phyloP scores from a whole-genome alignment of 2,329 filamentous ascomycete species.

The Grosmannia serpens region DNA sequence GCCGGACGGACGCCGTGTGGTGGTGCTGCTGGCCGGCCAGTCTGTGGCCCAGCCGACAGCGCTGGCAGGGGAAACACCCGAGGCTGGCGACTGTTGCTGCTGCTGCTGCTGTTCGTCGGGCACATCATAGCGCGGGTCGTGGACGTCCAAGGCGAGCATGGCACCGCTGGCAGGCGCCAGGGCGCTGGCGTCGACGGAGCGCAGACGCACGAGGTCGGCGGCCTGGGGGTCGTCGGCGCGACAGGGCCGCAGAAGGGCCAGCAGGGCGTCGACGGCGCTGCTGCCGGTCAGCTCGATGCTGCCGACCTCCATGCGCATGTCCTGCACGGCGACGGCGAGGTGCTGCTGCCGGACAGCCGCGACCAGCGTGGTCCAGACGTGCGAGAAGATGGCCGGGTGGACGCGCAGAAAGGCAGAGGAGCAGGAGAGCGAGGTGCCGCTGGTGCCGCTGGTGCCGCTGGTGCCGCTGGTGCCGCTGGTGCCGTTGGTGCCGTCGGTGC shows the following conservation, averaged over 20 bases:
- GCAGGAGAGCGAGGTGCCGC: background rate
- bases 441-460: background rate
- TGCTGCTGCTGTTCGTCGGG: constrained; percentile 37
- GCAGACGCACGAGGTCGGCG: constrained; percentile 35
- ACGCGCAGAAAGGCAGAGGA: constrained; percentile 26
- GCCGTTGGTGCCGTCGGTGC: too few relatives aligned
- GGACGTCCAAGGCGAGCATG: constrained; percentile 58
- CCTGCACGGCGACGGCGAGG: constrained; percentile 52
- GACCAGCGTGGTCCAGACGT: constrained; percentile 54
- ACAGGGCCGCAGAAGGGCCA: constrained; percentile 49
- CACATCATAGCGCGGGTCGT: constrained; percentile 71
- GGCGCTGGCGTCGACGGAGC: constrained; percentile 53
- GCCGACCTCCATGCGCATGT: constrained; percentile 56
- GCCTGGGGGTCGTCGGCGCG: constrained; percentile 24
- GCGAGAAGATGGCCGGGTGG: constrained; percentile 70
- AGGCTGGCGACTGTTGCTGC: too few relatives aligned
- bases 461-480: too few relatives aligned
- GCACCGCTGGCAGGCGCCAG: constrained; percentile 58
- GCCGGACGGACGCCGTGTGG: constrained; percentile 38
- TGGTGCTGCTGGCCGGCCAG: constrained; percentile 68
- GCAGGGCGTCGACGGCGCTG: constrained; percentile 65
- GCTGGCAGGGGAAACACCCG: too few relatives aligned
- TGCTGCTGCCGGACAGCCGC: constrained; percentile 44
- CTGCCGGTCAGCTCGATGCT: constrained; percentile 51
- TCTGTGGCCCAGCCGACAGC: constrained; percentile 33